Conservation (phyloP, 306 rosid genomes). For the Styphnolobium japonicum region DNA sequence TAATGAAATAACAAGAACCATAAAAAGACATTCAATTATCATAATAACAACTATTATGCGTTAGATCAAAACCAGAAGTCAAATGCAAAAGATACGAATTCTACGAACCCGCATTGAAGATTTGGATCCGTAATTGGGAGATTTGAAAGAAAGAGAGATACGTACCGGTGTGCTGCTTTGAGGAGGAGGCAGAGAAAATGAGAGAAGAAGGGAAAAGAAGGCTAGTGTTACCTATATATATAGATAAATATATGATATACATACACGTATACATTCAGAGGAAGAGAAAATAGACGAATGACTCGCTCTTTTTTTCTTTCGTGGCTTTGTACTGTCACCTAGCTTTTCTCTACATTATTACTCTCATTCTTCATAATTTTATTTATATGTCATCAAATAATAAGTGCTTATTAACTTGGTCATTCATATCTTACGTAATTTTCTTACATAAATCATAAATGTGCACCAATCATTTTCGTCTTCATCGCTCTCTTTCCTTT, state of each 20-base stretch:
- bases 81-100: neutral
- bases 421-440: neutral
- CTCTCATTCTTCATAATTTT: neutral
- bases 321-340: neutral
- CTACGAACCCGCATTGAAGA: neutral
- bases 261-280: neutral
- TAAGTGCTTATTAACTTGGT: neutral
- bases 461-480: neutral
- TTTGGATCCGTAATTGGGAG: constrained; percentile 14
- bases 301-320: constrained; percentile 23
- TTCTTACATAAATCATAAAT: neutral
- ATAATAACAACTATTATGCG: neutral
- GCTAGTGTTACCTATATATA: neutral
- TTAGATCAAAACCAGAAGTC: neutral
- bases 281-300: constrained; percentile 23
- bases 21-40: neutral
- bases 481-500: neutral
- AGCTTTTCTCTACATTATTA: neutral
- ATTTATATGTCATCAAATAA: neutral
- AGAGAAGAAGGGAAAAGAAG: neutral
- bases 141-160: neutral
- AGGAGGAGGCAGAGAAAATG: neutral
- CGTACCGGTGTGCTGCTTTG: constrained; percentile 16
- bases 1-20: neutral
- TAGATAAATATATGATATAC: too few relatives aligned